A percentile compares a stretch with the other conserved stretches of the same genome.
These are phyloP conservation scores for Rhizoctonia solani DNA, from an alignment of 1,284 basidiomycete species.

Conservation along the genomic window DNA sequence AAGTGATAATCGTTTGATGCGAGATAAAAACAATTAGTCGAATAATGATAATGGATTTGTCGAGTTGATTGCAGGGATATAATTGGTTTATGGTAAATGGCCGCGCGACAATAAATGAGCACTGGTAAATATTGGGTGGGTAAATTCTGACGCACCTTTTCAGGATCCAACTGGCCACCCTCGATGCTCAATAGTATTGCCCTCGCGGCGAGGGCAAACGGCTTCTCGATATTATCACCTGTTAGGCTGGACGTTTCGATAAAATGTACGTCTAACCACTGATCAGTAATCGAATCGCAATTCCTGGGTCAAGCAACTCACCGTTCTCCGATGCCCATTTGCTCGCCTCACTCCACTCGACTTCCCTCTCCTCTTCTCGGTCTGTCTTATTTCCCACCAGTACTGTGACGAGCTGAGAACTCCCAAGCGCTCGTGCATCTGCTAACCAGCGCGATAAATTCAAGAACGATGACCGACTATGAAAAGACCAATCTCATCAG, in stretches of 20 bases:
- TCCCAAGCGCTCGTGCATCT: slow-evolving; percentile 80
- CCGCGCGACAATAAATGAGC: no score
- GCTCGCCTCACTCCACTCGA: slow-evolving; percentile 92
- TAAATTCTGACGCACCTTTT: slow-evolving; percentile 57
- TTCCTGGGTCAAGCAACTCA: slow-evolving; percentile 44
- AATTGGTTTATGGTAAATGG: no score
- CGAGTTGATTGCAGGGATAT: no score
- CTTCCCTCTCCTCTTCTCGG: slow-evolving; percentile 90
- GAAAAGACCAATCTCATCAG: no score
- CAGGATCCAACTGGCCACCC: slow-evolving; percentile 87
- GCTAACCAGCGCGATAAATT: slow-evolving; percentile 87
- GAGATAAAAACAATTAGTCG: not conserved
- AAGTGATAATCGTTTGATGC: no score
- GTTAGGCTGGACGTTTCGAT: slow-evolving; percentile 91
- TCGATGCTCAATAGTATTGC: slow-evolving; percentile 94
- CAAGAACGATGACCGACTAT: slow-evolving; percentile 57
- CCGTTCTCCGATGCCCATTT: slow-evolving; percentile 94
- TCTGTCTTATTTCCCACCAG: slow-evolving; percentile 97
- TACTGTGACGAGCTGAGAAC: slow-evolving; percentile 86
- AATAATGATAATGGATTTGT: no score
- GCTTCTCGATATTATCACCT: slow-evolving; percentile 92
- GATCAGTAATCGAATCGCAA: not conserved
- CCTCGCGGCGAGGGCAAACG: slow-evolving; percentile 88
- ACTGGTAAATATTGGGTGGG: no score
- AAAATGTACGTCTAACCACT: slow-evolving; percentile 76